A percentile compares a stretch with the other conserved stretches of the same genome.
These are phyloP conservation scores for Penicillium rolfsii DNA, from an alignment of 2,329 filamentous ascomycete genomes.

Conservation along the genomic window DNA sequence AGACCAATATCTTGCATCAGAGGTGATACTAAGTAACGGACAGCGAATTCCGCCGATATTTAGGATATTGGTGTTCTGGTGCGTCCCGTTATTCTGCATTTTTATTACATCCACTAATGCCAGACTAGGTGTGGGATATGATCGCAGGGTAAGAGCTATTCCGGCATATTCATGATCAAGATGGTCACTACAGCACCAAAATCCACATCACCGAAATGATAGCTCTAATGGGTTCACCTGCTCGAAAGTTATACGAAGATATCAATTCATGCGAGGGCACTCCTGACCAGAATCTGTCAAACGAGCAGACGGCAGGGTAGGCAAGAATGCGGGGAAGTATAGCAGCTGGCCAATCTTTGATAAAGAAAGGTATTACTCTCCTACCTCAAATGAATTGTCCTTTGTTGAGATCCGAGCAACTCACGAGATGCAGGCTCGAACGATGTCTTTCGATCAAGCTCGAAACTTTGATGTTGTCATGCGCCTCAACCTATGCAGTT, in stretches of 20 bases:
- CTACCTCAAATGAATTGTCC: slow-evolving; percentile 21
- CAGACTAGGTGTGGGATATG: slow-evolving; percentile 43
- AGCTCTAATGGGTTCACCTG: slow-evolving; percentile 46
- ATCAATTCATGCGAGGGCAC: slow-evolving; percentile 36
- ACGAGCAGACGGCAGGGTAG: slow-evolving; percentile 36
- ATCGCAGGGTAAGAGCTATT: slow-evolving; percentile 45
- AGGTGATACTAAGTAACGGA: slow-evolving; percentile 45
- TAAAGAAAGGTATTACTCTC: slow-evolving; percentile 32
- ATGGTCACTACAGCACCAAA: slow-evolving; percentile 43
- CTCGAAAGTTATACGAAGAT: slow-evolving; percentile 42
- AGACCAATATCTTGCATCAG: slow-evolving; percentile 46
- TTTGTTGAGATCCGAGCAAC: neutral
- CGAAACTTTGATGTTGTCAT: too few relatives aligned
- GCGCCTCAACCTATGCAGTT: too few relatives aligned
- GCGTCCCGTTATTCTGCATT: slow-evolving; percentile 21
- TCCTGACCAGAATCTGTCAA: slow-evolving; percentile 36
- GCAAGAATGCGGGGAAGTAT: slow-evolving; percentile 39
- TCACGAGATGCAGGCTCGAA: too few relatives aligned
- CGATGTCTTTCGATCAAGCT: too few relatives aligned
- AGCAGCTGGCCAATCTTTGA: slow-evolving; percentile 45
- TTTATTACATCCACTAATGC: slow-evolving; percentile 30
- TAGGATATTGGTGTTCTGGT: slow-evolving; percentile 48
- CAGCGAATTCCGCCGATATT: slow-evolving; percentile 47
- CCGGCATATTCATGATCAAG: slow-evolving; percentile 38
- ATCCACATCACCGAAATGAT: slow-evolving; percentile 50